Conservation (phyloP, 2,329 filamentous ascomycete genomes). For the Penicillium corylophilum region DNA sequence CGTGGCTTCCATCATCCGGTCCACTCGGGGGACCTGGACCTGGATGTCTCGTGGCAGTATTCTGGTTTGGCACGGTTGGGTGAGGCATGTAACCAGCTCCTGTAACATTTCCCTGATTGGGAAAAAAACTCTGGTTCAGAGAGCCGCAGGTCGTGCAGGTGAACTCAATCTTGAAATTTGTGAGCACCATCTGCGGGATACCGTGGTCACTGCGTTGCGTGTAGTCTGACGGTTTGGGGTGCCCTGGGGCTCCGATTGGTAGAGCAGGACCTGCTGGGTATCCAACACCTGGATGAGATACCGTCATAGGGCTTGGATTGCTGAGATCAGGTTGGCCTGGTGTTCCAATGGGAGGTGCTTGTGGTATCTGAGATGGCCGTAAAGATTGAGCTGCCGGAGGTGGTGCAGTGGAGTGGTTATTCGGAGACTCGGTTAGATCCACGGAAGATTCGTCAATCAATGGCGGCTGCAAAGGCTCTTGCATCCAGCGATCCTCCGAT, state of each 20-base stretch:
- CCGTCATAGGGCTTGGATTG: slow-evolving; percentile 21
- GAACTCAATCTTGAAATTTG: slow-evolving; percentile 43
- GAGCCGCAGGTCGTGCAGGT: slow-evolving; percentile 40
- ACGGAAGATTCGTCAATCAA: slow-evolving; percentile 29
- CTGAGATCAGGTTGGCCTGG: slow-evolving; percentile 23
- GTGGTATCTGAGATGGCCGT: slow-evolving; percentile 20
- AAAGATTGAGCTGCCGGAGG: slow-evolving; percentile 21
- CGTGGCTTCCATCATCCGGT: slow-evolving; percentile 14
- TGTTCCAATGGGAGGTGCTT: slow-evolving; percentile 22
- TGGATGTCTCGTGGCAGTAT: slow-evolving; percentile 15
- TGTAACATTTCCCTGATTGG: slow-evolving; percentile 38
- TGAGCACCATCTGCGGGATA: slow-evolving; percentile 32
- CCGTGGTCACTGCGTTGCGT: slow-evolving; percentile 25
- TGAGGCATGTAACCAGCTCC: slow-evolving; percentile 29
- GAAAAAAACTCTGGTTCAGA: slow-evolving; percentile 40
- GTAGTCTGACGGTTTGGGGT: slow-evolving; percentile 26
- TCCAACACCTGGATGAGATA: slow-evolving; percentile 25
- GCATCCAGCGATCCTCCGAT: slow-evolving; percentile 34
- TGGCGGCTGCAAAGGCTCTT: slow-evolving; percentile 27
- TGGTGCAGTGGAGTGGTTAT: slow-evolving; percentile 17
- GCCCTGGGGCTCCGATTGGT: slow-evolving; percentile 18
- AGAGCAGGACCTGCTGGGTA: slow-evolving; percentile 20
- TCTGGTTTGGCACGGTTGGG: slow-evolving; percentile 21
- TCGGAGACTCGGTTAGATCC: slow-evolving; percentile 22
- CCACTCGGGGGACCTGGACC: slow-evolving; percentile 20